Evolutionary conservation across 805 yeast genomes (phyloP), one percentile per base, ranked within the genome.

Genomic region (Yamadazyma akitaensis): DNA sequence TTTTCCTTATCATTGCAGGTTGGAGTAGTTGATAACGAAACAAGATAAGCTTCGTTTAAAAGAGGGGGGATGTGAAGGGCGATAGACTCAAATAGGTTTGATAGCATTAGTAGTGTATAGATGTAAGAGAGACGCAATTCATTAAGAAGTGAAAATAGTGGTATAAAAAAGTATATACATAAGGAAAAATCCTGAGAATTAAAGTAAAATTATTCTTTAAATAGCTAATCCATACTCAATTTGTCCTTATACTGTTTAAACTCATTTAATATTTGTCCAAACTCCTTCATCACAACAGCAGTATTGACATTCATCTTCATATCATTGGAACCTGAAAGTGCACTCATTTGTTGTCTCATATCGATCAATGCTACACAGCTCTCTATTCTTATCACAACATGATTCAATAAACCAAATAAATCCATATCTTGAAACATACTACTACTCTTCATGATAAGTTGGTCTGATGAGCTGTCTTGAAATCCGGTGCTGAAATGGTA

Each of bases 341-440:
- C 10, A 40, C 60, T 59, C 50, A 67, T 16, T 37, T 64, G 62
- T 46, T 70, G 75, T 38, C 76, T 56, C 45, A 71, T 44, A 42
- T 58, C 60, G 16, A 72, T 50, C 2, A 60, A 51, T 9, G 67
- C 61, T 13, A 79, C 78, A 49, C 79, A 71, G 44, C 80, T 75
- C 58, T 88, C 96, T 34, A 87, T 69, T 60, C 95, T 73, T 0
- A 90, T 79, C 12, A 85, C 77, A 24, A 84, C 65, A 53, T 82
- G 85, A 48, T 84, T 88, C 50, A 86, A 67, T 37, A 84, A 70
- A 4, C 75, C 68, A 35, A 81, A 62, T 34, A 82, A 59, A 36
- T 84, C 89, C 21, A 28, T 46, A 48, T 60, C 65, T 40, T 55
- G 56, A 47, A 59, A 55, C 19, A 53, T 43, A 4, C 55, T 17